Conservation (phyloP, 345 rosid genomes). For the Eucalyptus regnans region DNA sequence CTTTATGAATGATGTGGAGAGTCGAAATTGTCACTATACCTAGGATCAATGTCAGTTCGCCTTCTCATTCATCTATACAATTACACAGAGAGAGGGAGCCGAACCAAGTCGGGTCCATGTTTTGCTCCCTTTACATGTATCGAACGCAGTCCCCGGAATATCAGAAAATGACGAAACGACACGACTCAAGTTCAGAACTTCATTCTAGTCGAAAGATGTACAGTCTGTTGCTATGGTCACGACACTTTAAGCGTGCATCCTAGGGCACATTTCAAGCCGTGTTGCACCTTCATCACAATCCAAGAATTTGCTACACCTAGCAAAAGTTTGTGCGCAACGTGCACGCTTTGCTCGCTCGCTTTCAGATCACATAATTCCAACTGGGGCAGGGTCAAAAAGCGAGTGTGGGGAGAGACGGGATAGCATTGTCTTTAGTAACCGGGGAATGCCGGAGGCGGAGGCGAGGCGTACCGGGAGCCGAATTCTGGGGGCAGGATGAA, state of each 20-base stretch:
- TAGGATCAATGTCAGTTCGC: not conserved
- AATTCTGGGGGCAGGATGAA: slow-evolving; percentile 28
- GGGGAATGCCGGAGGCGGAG: slow-evolving; percentile 52
- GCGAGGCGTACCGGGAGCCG: slow-evolving; percentile 46
- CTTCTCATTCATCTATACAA: not conserved
- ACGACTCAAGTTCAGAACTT: not conserved
- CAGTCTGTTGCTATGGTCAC: not conserved
- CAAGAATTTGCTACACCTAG: not conserved
- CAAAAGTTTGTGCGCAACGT: not conserved
- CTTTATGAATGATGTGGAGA: not conserved
- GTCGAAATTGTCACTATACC: not conserved
- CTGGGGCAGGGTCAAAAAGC: not conserved
- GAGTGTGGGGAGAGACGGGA: not conserved
- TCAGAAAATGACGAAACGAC: not conserved
- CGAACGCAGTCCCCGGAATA: not conserved
- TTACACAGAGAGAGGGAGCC: not conserved
- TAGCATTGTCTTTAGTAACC: slow-evolving; percentile 25
- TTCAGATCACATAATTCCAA: not conserved
- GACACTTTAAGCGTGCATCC: not conserved
- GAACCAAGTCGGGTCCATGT: not conserved
- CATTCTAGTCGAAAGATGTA: not conserved
- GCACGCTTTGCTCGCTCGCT: not conserved
- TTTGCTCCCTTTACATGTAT: not conserved
- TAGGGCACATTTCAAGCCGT: not conserved
- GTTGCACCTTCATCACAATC: not conserved